Percentiles rank a stretch among this genome's conserved stretches.
Conservation (phyloP, 2,329 filamentous ascomycete species). For the Alternaria brassicicola region DNA sequence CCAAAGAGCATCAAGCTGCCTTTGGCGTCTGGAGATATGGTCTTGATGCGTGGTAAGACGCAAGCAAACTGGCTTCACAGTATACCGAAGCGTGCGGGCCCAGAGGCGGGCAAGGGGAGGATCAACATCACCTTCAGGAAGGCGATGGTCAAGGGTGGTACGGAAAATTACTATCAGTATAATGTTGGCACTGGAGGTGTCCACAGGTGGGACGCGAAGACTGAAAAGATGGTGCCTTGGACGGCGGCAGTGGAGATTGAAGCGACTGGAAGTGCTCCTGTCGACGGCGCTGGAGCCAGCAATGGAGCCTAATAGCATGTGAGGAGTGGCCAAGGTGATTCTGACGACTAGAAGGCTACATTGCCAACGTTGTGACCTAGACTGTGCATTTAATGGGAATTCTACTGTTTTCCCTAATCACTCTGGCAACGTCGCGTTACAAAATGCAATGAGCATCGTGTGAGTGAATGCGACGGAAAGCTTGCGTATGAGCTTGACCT, state of each 20-base stretch:
- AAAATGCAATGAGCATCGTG: not conserved
- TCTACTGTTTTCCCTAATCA: not conserved
- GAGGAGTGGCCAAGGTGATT: not conserved
- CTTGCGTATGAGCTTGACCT: not conserved
- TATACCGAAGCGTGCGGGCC: conserved; percentile 74
- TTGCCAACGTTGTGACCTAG: not conserved
- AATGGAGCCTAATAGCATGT: not conserved
- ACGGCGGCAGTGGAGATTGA: conserved; percentile 5
- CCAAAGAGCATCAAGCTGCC: conserved; percentile 57
- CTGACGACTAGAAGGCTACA: not conserved
- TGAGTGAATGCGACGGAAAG: not conserved
- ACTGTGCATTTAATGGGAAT: not conserved
- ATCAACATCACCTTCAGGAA: conserved; percentile 79
- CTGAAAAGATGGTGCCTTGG: conserved; percentile 58
- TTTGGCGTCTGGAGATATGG: conserved; percentile 74
- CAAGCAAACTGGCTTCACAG: conserved; percentile 77
- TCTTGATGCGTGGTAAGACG: conserved; percentile 77
- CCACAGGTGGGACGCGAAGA: conserved; percentile 69
- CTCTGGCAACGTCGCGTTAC: not conserved
- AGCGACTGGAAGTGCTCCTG: not conserved
- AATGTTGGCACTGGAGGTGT: conserved; percentile 74
- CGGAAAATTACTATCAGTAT: conserved; percentile 84
- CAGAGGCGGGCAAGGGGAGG: conserved; percentile 65
- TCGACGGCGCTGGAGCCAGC: not conserved
- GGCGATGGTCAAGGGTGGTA: conserved; percentile 73